Evolutionary conservation across 2,329 filamentous ascomycete species (phyloP).

Genomic region (Claviceps sp.): DNA sequence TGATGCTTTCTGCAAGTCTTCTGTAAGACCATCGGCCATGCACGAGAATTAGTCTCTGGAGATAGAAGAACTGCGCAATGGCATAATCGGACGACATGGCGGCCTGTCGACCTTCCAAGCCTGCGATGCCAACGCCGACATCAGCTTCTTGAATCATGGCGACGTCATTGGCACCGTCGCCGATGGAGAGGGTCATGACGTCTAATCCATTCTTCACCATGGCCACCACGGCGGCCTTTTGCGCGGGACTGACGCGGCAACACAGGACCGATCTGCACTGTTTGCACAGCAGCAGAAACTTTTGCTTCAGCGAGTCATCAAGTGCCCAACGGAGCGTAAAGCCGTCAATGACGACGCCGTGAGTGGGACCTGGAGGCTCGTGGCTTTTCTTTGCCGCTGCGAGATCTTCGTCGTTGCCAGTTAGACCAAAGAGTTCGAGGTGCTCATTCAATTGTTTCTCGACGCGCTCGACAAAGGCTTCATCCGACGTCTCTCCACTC

Average conservation of each 20-base stretch:
- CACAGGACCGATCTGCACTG: constrained; percentile 94
- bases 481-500: constrained; percentile 30
- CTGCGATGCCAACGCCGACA: constrained; percentile 90
- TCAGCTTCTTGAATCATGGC: constrained; percentile 97
- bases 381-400: constrained; percentile 68
- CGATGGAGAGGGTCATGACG: constrained; percentile 89
- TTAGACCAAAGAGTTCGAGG: constrained; percentile 61
- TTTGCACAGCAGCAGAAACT: constrained; percentile 90
- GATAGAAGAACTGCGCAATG: constrained; percentile 84
- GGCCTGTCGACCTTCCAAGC: constrained; percentile 81
- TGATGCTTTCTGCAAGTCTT: constrained; percentile 79
- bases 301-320: constrained; percentile 70
- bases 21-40: constrained; percentile 96
- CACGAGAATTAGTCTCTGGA: constrained; percentile 73
- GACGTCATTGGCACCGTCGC: constrained; percentile 90
- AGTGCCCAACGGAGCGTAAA: constrained; percentile 85
- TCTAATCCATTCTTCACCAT: constrained; percentile 93
- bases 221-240: constrained; percentile 91
- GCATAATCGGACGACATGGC: constrained; percentile 96
- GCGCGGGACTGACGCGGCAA: constrained; percentile 90
- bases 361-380: constrained; percentile 72
- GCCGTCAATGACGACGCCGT: constrained; percentile 89
- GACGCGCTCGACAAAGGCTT: constrained; percentile 41
- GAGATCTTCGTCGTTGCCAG: constrained; percentile 76
- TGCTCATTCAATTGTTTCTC: constrained; percentile 63